phyloP scores from a whole-genome alignment of 2,329 filamentous ascomycete species.

The Colletotrichum siamense region DNA sequence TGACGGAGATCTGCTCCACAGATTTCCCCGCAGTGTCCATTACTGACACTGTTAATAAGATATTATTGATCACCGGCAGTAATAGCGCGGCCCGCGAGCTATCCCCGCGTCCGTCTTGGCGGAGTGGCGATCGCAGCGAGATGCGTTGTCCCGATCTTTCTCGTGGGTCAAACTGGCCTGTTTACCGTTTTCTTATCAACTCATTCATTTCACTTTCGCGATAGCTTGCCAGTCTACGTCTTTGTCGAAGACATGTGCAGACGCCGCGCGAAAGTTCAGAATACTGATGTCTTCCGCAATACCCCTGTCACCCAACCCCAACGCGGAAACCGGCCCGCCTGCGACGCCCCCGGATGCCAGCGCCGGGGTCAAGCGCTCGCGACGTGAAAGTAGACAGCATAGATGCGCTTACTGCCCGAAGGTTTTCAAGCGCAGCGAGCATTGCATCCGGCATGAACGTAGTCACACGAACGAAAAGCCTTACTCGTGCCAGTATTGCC shows the following conservation, averaged over 20 bases:
- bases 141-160: not conserved
- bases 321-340: not conserved
- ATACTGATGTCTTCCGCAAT: not conserved
- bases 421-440: not conserved
- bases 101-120: not conserved
- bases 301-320: not conserved
- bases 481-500: not conserved
- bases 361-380: not conserved
- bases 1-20: not conserved
- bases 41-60: not conserved
- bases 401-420: not conserved
- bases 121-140: not conserved
- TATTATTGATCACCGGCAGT: not conserved
- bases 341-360: not conserved
- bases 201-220: not conserved
- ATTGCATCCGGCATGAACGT: not conserved
- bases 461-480: not conserved
- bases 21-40: not conserved
- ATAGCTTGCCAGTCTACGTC: not conserved
- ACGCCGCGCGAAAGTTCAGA: not conserved
- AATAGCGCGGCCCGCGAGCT: not conserved
- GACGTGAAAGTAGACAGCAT: not conserved
- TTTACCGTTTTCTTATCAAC: not conserved
- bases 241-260: not conserved
- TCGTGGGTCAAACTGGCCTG: too few species aligned